A percentile compares a stretch with the other conserved stretches of the same genome.
These are phyloP conservation scores for Tylopilus plumbeoviolaceoides DNA, from an alignment of 768 basidiomycete species.

Conservation along the genomic window DNA sequence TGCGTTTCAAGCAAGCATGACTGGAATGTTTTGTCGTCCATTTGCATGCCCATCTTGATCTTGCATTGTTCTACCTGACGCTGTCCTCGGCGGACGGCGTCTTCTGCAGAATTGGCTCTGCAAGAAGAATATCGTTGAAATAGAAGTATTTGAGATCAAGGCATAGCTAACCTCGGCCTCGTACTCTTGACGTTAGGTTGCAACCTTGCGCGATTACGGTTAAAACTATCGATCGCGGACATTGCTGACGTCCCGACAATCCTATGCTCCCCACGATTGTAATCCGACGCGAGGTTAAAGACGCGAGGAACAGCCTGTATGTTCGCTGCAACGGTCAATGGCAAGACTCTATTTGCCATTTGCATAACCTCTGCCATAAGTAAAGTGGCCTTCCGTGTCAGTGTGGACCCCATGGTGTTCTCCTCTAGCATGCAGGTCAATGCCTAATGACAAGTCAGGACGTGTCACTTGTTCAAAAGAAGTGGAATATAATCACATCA, in stretches of 20 bases:
- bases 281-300: slow-evolving; percentile 81
- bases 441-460: slow-evolving; percentile 47
- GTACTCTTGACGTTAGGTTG: slow-evolving; percentile 56
- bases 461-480: not conserved
- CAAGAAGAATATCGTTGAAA: not conserved
- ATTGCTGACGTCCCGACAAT: slow-evolving; percentile 83
- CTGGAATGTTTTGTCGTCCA: slow-evolving; percentile 94
- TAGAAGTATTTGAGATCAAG: not conserved
- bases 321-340: slow-evolving; percentile 72
- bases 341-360: slow-evolving; percentile 83
- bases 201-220: slow-evolving; percentile 77
- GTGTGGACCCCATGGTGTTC: slow-evolving; percentile 58
- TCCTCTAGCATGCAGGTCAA: slow-evolving; percentile 84
- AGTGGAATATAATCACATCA: slow-evolving; percentile 53
- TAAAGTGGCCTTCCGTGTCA: slow-evolving; percentile 87
- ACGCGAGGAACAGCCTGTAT: slow-evolving; percentile 86
- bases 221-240: slow-evolving; percentile 87
- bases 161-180: slow-evolving; percentile 55
- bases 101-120: slow-evolving; percentile 80
- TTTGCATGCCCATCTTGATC: slow-evolving; percentile 85
- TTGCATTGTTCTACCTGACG: slow-evolving; percentile 88
- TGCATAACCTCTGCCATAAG: slow-evolving; percentile 90
- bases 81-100: slow-evolving; percentile 82
- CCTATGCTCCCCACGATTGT: slow-evolving; percentile 69
- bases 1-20: slow-evolving; percentile 81